Evolutionary conservation across 2,329 filamentous ascomycete genomes (phyloP).

Genomic region (Escovopsis weberi): DNA sequence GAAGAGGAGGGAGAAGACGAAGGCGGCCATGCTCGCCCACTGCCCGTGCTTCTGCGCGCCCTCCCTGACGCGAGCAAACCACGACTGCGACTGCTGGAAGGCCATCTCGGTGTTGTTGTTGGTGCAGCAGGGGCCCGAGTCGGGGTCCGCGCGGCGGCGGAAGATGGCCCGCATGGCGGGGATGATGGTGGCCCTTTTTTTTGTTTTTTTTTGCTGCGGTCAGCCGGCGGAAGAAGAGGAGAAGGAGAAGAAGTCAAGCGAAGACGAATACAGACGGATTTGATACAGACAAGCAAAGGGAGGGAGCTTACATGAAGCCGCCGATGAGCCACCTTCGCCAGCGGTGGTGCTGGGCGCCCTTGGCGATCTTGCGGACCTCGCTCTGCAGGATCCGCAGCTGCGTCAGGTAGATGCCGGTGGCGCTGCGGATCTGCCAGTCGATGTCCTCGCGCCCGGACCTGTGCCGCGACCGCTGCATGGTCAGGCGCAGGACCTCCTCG

Average conservation of each 20-base stretch:
- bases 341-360: conserved; percentile 30
- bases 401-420: conserved; percentile 26
- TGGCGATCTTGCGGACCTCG: conserved; percentile 28
- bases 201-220: neutral
- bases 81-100: conserved; percentile 33
- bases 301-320: conserved; percentile 31
- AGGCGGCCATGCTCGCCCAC: conserved; percentile 35
- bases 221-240: no score
- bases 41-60: conserved; percentile 26
- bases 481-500: conserved; percentile 20
- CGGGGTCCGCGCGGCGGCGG: conserved; percentile 26
- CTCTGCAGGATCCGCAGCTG: conserved; percentile 30
- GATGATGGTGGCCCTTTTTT: conserved; percentile 32
- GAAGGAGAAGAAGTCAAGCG: no score
- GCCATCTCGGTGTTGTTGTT: conserved; percentile 41
- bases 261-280: no score
- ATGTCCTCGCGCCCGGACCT: conserved; percentile 20
- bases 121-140: conserved; percentile 12
- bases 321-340: conserved; percentile 40
- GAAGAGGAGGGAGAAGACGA: conserved; percentile 42
- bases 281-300: no score
- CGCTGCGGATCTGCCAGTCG: conserved; percentile 27
- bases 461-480: conserved; percentile 14
- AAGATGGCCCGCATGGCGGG: conserved; percentile 38
- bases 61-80: conserved; percentile 34